A percentile compares a stretch with the other conserved stretches of the same genome.
phyloP scores from a whole-genome alignment of 495 filamentous ascomycete genomes.

The Extremus antarcticus region DNA sequence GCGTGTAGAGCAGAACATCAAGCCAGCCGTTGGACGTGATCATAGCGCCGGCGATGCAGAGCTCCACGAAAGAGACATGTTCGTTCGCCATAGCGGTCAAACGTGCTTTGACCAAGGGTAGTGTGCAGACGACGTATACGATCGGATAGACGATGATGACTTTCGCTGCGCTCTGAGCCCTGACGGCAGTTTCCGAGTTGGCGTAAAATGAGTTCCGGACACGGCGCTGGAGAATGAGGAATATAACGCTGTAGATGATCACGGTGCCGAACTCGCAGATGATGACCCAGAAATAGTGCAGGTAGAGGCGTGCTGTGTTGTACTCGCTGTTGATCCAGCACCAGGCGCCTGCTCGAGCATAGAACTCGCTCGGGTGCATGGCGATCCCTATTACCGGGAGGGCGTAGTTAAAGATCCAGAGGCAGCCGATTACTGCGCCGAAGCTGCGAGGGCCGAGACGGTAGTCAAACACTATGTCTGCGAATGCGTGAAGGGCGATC shows the following conservation, averaged over 20 bases:
- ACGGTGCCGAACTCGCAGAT: constrained; percentile 54
- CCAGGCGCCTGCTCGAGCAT: constrained; percentile 28
- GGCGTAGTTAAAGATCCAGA: constrained; percentile 23
- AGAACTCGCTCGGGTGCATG: constrained; percentile 22
- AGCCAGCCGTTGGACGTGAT: constrained; percentile 65
- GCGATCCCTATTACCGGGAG: constrained; percentile 24
- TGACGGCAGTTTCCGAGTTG: constrained; percentile 8
- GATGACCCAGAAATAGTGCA: constrained; percentile 76
- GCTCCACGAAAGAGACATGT: constrained; percentile 45
- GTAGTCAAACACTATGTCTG: constrained; percentile 25
- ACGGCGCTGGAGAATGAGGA: constrained; percentile 41
- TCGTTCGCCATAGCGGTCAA: constrained; percentile 52
- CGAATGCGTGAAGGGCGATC: constrained; percentile 60
- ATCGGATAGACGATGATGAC: constrained; percentile 68
- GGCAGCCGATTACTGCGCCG: constrained; percentile 11
- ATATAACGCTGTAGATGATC: constrained; percentile 53
- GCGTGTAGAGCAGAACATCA: constrained; percentile 60
- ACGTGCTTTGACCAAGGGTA: constrained; percentile 59
- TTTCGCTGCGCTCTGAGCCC: constrained; percentile 38
- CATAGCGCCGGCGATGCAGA: constrained; percentile 58
- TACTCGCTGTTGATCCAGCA: constrained; percentile 61
- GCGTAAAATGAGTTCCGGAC: constrained; percentile 31
- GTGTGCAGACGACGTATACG: constrained; percentile 60
- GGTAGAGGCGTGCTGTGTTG: constrained; percentile 51
- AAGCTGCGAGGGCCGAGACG: constrained; percentile 21